Evolutionary conservation across 805 yeast genomes (phyloP).

Genomic region (Myxozyma mucilagina): DNA sequence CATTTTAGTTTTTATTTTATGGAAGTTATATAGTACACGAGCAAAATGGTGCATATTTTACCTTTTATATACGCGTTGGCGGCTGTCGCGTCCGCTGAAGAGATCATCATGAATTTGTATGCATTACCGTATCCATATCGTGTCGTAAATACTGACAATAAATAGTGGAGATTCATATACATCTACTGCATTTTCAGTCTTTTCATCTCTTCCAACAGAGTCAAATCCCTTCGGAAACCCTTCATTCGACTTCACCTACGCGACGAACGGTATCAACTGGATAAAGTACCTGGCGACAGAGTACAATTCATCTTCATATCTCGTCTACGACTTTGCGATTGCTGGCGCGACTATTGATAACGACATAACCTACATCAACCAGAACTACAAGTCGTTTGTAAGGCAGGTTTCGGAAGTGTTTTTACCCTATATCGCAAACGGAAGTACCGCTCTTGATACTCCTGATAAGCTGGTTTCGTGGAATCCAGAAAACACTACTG

Average conservation of each 20-base stretch:
- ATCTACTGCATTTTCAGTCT: conserved; percentile 13
- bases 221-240: conserved; percentile 24
- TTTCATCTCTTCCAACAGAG: neutral
- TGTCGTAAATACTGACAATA: neutral
- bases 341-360: conserved; percentile 25
- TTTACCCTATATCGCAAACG: conserved; percentile 7
- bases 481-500: conserved; percentile 2
- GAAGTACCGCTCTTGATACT: neutral
- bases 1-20: neutral
- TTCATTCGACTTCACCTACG: neutral
- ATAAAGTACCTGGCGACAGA: conserved; percentile 16
- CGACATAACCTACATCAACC: neutral
- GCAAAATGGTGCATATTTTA: neutral
- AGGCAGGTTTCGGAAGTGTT: conserved; percentile 7
- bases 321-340: conserved; percentile 16
- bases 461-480: neutral
- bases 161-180: conserved; percentile 26
- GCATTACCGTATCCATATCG: neutral
- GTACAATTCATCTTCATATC: conserved; percentile 8
- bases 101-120: conserved; percentile 2
- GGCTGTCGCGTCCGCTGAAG: neutral
- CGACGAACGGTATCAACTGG: conserved; percentile 23
- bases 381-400: neutral
- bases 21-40: neutral
- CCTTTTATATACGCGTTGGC: neutral